Evolutionary conservation across 257 asterid genomes (phyloP).

Genomic region (Gentiana dahurica): DNA sequence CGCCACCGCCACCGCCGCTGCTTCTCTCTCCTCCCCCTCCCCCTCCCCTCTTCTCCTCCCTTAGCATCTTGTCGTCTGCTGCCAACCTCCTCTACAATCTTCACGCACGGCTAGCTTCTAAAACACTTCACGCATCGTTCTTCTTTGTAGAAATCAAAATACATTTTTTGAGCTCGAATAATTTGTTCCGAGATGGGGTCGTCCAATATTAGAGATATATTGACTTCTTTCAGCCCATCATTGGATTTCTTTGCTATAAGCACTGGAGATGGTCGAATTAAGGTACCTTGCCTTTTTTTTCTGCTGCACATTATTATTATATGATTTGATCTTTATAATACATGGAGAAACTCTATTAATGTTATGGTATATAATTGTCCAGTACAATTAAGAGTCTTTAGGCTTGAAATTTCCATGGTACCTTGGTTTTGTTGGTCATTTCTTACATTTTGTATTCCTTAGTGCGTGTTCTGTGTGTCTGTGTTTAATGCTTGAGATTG

Average conservation of each 20-base stretch:
- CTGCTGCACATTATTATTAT: not conserved
- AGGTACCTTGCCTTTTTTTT: conserved; percentile 24
- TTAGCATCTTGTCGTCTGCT: no score
- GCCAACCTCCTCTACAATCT: not conserved
- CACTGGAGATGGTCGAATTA: conserved; percentile 77
- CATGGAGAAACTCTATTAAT: no score
- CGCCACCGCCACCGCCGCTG: not conserved
- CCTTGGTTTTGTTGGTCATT: no score
- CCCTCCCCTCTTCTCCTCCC: no score
- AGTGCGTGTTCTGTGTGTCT: no score
- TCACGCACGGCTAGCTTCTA: not conserved
- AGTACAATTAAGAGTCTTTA: no score
- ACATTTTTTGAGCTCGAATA: not conserved
- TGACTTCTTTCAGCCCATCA: conserved; percentile 65
- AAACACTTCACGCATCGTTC: not conserved
- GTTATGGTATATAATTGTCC: no score
- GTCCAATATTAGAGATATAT: conserved; percentile 50
- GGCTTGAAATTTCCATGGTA: no score
- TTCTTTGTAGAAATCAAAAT: not conserved
- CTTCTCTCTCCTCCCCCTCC: not conserved
- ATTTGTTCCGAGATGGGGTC: conserved; percentile 31
- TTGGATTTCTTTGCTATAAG: conserved; percentile 61
- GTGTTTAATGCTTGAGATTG: no score
- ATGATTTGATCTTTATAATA: no score
- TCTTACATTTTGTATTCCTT: no score